These are phyloP conservation scores for Candida freyschussii DNA, from an alignment of 1,139 yeast genomes.

Conservation along the genomic window DNA sequence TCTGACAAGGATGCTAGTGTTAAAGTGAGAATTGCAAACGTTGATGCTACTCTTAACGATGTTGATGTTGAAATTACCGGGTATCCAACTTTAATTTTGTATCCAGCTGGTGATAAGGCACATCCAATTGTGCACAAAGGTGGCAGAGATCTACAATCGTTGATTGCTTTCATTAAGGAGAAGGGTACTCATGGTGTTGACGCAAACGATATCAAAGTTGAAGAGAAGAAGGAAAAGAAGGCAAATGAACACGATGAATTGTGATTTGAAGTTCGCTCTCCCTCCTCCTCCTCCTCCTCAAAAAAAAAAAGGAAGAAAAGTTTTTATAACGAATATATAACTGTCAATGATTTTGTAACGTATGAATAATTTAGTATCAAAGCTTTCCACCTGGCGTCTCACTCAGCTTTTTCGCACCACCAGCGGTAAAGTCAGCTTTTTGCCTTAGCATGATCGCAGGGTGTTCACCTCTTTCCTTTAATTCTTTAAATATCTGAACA, in stretches of 20 bases:
- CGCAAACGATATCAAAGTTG: conserved; percentile 38
- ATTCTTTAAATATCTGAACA: conserved; percentile 78
- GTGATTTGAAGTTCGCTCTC: no score
- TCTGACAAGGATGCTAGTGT: conserved; percentile 40
- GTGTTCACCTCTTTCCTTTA: conserved; percentile 80
- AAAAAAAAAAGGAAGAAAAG: no score
- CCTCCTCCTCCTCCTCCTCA: no score
- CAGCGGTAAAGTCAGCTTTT: conserved; percentile 12
- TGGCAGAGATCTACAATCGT: conserved; percentile 68
- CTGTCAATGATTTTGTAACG: no score
- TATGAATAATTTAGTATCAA: conserved; percentile 1
- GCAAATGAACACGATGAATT: conserved; percentile 24
- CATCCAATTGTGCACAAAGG: conserved; percentile 68
- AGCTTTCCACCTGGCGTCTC: conserved; percentile 14
- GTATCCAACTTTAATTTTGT: conserved; percentile 88
- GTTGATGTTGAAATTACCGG: conserved; percentile 79
- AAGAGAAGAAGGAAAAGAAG: conserved; percentile 29
- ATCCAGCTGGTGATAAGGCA: conserved; percentile 84
- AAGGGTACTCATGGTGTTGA: conserved; percentile 58
- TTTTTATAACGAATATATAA: no score
- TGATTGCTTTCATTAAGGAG: conserved; percentile 65
- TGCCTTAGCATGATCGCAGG: conserved; percentile 94
- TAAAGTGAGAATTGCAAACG: conserved; percentile 72
- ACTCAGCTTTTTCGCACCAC: conserved; percentile 7
- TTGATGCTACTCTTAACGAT: conserved; percentile 89